Percentiles rank a stretch among this genome's conserved stretches.
Evolutionary conservation across 2,329 filamentous ascomycete species (phyloP).

Genomic region (Thermochaetoides dissita): DNA sequence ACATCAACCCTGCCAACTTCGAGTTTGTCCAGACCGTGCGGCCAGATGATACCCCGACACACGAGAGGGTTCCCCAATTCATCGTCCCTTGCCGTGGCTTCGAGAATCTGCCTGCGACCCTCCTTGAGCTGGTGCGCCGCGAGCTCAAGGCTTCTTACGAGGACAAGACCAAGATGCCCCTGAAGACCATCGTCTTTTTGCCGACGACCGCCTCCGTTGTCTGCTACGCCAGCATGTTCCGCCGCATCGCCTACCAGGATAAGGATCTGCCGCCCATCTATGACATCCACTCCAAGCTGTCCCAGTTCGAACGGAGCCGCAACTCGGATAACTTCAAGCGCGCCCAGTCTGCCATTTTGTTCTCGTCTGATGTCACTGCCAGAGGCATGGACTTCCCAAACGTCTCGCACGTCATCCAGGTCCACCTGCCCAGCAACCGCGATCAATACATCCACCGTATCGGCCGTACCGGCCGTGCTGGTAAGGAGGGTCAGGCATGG

Average conservation of each 20-base stretch:
- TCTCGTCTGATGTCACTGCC: constrained; percentile 69
- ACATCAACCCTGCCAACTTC: constrained; percentile 67
- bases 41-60: constrained; percentile 70
- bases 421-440: constrained; percentile 48
- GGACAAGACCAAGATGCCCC: constrained; percentile 35
- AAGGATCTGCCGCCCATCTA: constrained; percentile 27
- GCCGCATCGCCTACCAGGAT: constrained; percentile 27
- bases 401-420: constrained; percentile 66
- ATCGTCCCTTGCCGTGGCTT: constrained; percentile 52
- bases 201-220: constrained; percentile 63
- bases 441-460: constrained; percentile 67
- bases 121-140: constrained; percentile 61
- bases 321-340: constrained; percentile 59
- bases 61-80: constrained; percentile 71
- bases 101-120: constrained; percentile 60
- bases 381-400: constrained; percentile 73
- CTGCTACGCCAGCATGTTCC: constrained; percentile 46
- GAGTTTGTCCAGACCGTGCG: constrained; percentile 82
- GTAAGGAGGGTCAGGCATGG: constrained; percentile 59
- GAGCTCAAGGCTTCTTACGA: constrained; percentile 29
- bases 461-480: constrained; percentile 62
- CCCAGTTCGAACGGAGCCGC: constrained; percentile 53
- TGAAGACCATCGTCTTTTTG: constrained; percentile 95
- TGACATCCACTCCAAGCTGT: constrained; percentile 68
- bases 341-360: constrained; percentile 48